Base-by-base conservation (phyloP, 2,329 filamentous ascomycete species). In the Pseudocercospora vitis region DNA sequence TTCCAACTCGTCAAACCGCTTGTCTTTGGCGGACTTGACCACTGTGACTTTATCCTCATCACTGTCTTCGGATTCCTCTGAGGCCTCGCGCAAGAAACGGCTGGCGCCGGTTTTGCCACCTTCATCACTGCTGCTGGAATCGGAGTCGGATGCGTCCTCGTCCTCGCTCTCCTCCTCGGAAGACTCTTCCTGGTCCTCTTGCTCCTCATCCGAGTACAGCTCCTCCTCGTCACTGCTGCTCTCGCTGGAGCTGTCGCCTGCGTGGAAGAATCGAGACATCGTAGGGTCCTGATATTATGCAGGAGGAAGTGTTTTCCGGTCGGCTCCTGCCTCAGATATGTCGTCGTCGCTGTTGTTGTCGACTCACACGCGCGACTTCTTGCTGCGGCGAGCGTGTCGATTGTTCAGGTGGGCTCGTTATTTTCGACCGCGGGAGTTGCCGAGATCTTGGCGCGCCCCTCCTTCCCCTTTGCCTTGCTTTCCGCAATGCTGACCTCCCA, bases 1-100 rank as follows among this genome's bases (percentile, higher is more conserved):
- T 73, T 99, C 92, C 57, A 99, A 81, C 75, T 97, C 95, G 70
- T 96, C 92, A 63, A 90, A 81, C 59, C 94, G 85, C 83, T 99
- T 99, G 79, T 97, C 91, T 77, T 97, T 97, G 68, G 92, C 91
- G 74, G 91, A 96, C 82, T 95, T 96, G 69, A 97, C 88, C 66
- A 94, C 84, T 67, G 87, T 89, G 61, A 86, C 84, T 63, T 84
- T 83, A 62, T 96, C 92, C 61, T 94, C 91, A 70, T 91, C 91
- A 67, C 81, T 84, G 67, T 86, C 89, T 47, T 94, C 90, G 55
- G 83, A 82, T 29, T 73, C 78, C 63, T 83, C 85, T 11, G 64
- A 66, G 11, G 55, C 64, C 65, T 86, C 83, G 69, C 79, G 85
- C 82, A 97, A 85, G 86, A 99, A 99, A 70, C 85, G 83, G 68